Percentiles rank a stretch among this genome's conserved stretches.
These are phyloP conservation scores for Haplosporangium sp. DNA, from an alignment of 371 early-diverging fungal genomes.

Conservation along the genomic window DNA sequence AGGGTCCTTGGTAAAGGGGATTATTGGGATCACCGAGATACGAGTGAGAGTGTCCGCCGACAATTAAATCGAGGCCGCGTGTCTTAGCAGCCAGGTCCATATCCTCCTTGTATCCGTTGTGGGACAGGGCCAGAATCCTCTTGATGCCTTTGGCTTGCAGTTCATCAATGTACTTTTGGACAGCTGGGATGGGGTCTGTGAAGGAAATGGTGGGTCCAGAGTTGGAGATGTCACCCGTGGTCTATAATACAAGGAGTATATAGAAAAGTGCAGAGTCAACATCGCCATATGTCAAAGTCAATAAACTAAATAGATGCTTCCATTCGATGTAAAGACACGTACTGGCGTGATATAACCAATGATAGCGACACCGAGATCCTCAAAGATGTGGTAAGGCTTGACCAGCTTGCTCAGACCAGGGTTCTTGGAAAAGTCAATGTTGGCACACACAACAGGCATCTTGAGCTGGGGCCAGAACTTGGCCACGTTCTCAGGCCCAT, in stretches of 20 bases:
- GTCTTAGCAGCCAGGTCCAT: conserved; percentile 63
- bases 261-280: too few relatives aligned
- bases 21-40: conserved; percentile 59
- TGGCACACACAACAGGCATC: conserved; percentile 73
- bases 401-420: conserved; percentile 57
- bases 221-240: conserved; percentile 64
- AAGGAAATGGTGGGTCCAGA: conserved; percentile 55
- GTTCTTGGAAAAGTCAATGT: conserved; percentile 60
- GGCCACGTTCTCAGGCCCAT: conserved; percentile 61
- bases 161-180: conserved; percentile 66
- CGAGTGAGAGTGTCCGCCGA: conserved; percentile 81
- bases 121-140: conserved; percentile 71
- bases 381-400: conserved; percentile 71
- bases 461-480: conserved; percentile 60
- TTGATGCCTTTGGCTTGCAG: conserved; percentile 66
- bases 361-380: conserved; percentile 64
- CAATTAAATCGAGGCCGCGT: conserved; percentile 64
- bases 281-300: not conserved
- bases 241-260: conserved; percentile 9
- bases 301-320: not conserved
- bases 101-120: conserved; percentile 72
- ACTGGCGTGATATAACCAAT: conserved; percentile 71
- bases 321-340: not conserved
- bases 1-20: conserved; percentile 58
- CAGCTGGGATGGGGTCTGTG: conserved; percentile 59